These are phyloP conservation scores for Fusarium humuli DNA, from an alignment of 2,329 filamentous ascomycete species.

Conservation along the genomic window DNA sequence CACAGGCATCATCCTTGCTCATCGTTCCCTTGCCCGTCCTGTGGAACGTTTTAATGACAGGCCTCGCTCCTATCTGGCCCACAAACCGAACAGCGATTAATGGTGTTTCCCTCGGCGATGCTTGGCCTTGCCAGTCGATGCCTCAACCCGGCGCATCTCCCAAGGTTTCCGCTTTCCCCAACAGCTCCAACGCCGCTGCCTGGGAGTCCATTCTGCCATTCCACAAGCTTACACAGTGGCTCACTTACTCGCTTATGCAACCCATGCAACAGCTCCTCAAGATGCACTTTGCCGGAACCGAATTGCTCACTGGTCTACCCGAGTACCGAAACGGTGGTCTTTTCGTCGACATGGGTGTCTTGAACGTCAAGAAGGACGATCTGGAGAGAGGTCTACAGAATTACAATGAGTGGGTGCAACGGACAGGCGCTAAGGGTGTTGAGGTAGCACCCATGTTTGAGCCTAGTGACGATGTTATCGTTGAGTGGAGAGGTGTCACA, in stretches of 20 bases:
- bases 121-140: conserved; percentile 90
- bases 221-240: conserved; percentile 95
- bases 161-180: conserved; percentile 45
- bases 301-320: conserved; percentile 86
- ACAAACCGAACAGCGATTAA: conserved; percentile 86
- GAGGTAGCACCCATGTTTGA: conserved; percentile 70
- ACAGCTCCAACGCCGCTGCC: conserved; percentile 44
- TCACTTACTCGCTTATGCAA: conserved; percentile 92
- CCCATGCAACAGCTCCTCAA: conserved; percentile 86
- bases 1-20: conserved; percentile 87
- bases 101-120: conserved; percentile 88
- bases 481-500: conserved; percentile 74
- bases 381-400: conserved; percentile 74
- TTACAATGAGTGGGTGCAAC: conserved; percentile 73
- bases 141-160: conserved; percentile 66
- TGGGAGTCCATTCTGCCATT: conserved; percentile 90
- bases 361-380: conserved; percentile 79
- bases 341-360: conserved; percentile 84
- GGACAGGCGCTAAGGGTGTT: conserved; percentile 72
- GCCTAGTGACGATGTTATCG: conserved; percentile 69
- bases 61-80: conserved; percentile 89
- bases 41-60: conserved; percentile 91
- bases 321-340: conserved; percentile 94
- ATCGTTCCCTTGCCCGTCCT: conserved; percentile 88
- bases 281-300: conserved; percentile 82